A percentile compares a stretch with the other conserved stretches of the same genome.
Evolutionary conservation across 257 asterid species (phyloP).

Genomic region (Solanum chilense): DNA sequence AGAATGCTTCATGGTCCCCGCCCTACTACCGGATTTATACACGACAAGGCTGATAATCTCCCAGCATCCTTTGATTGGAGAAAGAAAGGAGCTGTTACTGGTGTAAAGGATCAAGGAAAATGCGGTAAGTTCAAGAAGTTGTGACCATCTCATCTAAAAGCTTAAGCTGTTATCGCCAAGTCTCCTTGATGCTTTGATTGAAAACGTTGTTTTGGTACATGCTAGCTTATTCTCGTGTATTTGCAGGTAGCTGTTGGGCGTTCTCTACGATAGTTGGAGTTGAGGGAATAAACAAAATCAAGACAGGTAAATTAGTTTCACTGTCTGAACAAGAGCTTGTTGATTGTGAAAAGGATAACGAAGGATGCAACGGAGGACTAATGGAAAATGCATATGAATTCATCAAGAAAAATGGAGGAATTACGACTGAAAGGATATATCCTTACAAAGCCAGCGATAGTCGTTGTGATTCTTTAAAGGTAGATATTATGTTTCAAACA

Average conservation of each 20-base stretch:
- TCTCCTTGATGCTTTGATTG: not conserved
- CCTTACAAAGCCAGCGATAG: conserved; percentile 65
- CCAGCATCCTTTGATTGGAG: conserved; percentile 82
- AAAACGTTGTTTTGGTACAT: not conserved
- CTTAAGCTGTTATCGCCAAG: not conserved
- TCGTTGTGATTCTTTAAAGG: conserved; percentile 56
- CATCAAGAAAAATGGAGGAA: conserved; percentile 61
- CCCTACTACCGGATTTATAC: conserved; percentile 41
- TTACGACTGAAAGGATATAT: conserved; percentile 52
- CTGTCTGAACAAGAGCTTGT: conserved; percentile 86
- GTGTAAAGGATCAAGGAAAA: conserved; percentile 70
- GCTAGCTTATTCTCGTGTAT: not conserved
- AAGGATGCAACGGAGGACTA: conserved; percentile 83
- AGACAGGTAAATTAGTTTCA: conserved; percentile 51
- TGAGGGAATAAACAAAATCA: conserved; percentile 79
- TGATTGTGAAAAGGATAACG: conserved; percentile 66
- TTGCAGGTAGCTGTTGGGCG: conserved; percentile 86
- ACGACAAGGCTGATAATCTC: conserved; percentile 26
- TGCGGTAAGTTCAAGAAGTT: conserved; percentile 41
- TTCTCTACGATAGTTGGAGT: conserved; percentile 86
- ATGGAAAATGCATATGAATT: conserved; percentile 76
- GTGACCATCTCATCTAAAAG: not conserved
- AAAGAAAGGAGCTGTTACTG: conserved; percentile 67
- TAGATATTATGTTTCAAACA: not conserved
- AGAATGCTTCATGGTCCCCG: conserved; percentile 42